Base-by-base conservation (phyloP, 2,329 filamentous ascomycete genomes). In the Xylaria hypoxylon region DNA sequence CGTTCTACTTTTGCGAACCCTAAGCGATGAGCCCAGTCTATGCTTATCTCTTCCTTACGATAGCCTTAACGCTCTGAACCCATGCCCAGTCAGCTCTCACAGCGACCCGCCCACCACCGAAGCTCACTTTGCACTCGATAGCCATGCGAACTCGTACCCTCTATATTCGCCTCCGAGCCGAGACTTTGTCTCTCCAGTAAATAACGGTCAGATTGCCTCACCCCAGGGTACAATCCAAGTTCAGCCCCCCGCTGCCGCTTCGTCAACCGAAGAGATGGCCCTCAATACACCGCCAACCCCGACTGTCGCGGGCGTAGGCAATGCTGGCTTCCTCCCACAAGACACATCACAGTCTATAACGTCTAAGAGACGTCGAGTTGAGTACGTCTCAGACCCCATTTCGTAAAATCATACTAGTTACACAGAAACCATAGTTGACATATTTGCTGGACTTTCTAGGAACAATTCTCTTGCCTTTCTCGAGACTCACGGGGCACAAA, bases 1-100 rank as follows among this genome's bases (percentile, higher is more conserved):
- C 38, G 80, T 86, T 22, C 82, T 90, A 56, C 87, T 88, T 6
- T 90, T 90, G 15, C 88, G 89, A 35, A 84, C 88, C 13, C 84
- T 86, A 11, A 91, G 87, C 74, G 86, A 90, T 69, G 87, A 89
- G 67, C 80, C 82, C 17, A 87, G 85, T 72, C 85, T 85, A 26
- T 76, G 76, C 68, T 66, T 78, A 63, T 74, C 78, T 66, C 77
- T 72, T 62, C 56, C 75, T 70, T 67, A 72, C 73, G 75, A 80
- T 65, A 79, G 79, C 72, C 74, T 81, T 68, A 71, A 73, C 70
- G 62, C 66, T 58, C 33, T 47, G 24, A 50, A 71, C 69, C 64
- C 74, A 75, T 72, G 75, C 68, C 73, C 72, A 31, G 26, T 79
- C 72, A 73, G 73, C 74, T 38, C 74, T 45, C 68, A 69, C 74